Evolutionary conservation across 208 protist species (phyloP), one percentile per base, ranked within the genome.

Genomic region (Borovskyia barvae): DNA sequence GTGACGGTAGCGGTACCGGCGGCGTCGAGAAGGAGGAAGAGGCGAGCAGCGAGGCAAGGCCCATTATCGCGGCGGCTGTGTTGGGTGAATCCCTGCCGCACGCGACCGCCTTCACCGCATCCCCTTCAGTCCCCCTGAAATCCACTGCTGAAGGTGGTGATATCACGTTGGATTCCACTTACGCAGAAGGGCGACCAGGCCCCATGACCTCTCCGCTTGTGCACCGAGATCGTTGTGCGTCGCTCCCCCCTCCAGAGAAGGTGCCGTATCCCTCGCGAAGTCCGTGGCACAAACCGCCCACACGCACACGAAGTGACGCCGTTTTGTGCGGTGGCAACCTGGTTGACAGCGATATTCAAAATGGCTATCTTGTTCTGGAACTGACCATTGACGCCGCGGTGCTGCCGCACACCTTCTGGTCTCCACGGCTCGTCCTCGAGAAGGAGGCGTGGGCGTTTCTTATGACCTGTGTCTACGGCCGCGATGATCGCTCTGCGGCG

Each of bases 291-390:
- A 65, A 61, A 30, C 26, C 58, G 0, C 30, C 42, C 43, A 72
- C 39, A 2, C 1, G 28, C 15, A 66, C 56, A 22, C 75, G 69
- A 17, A 19, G 53, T 17, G 80, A 82, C 40, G 72, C 76, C 20
- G 54, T 76, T 35, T 61, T 58, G 30, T 87, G 72, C 46, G 81
- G 85, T 35, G 52, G 71, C 47, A 87, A 93, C 60, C 61, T 93
- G 17, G 53, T 93, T 20, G 87, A 93, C 58, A 87, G 75, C 66
- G 80, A 90, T 74, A 17, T 93, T 14, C 69, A 72, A 24, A 75
- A 75, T 50, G 87, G 82, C 25, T 74, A 87, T 37, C 68, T 93
- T 11, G 53, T 90, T n/a, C 76, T 90, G 4, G 75, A 86, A 45
- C 53, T 93, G 14, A 72, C 66, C n/a, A 56, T 92, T 19, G 42